A percentile compares a stretch with the other conserved stretches of the same genome.
phyloP scores from a whole-genome alignment of 2,329 filamentous ascomycete genomes.

The Aspergillus hortae region DNA sequence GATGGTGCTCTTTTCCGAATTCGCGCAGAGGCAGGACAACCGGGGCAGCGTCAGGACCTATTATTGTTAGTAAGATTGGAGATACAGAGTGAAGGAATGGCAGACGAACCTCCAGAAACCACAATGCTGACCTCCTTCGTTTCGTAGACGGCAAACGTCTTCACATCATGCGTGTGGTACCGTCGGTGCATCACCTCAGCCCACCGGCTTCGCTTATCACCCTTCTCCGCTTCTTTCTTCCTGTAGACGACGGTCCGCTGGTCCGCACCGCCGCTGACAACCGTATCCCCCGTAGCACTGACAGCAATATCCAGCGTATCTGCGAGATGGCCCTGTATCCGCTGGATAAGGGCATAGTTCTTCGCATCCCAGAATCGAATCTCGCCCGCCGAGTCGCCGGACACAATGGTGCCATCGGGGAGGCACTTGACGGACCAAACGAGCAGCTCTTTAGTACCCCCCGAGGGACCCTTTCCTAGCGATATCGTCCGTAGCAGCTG shows the following conservation, averaged over 20 bases:
- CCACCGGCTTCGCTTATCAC: slow-evolving; percentile 65
- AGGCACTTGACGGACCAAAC: slow-evolving; percentile 93
- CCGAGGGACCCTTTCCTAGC: slow-evolving; percentile 71
- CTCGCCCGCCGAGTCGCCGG: slow-evolving; percentile 91
- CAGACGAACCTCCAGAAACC: slow-evolving; percentile 77
- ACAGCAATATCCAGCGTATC: slow-evolving; percentile 86
- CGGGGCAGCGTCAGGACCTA: slow-evolving; percentile 80
- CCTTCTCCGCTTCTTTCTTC: slow-evolving; percentile 48
- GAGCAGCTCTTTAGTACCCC: slow-evolving; percentile 78
- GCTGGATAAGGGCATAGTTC: slow-evolving; percentile 82
- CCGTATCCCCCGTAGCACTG: slow-evolving; percentile 73
- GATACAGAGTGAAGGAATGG: background rate
- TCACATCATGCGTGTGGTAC: slow-evolving; percentile 92
- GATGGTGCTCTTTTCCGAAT: slow-evolving; percentile 75
- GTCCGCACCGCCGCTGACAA: slow-evolving; percentile 91
- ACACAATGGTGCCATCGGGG: slow-evolving; percentile 83
- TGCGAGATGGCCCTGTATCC: slow-evolving; percentile 80
- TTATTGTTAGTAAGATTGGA: slow-evolving; percentile 8
- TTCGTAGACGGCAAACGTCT: slow-evolving; percentile 88
- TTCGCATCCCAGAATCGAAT: slow-evolving; percentile 91
- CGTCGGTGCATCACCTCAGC: slow-evolving; percentile 78
- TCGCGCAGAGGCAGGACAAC: slow-evolving; percentile 76
- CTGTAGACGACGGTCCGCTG: slow-evolving; percentile 80
- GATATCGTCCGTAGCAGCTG: slow-evolving; percentile 77
- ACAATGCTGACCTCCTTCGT: slow-evolving; percentile 77